Base-by-base conservation (phyloP, 2,329 filamentous ascomycete species). In the Trichophyton mentagrophytes region DNA sequence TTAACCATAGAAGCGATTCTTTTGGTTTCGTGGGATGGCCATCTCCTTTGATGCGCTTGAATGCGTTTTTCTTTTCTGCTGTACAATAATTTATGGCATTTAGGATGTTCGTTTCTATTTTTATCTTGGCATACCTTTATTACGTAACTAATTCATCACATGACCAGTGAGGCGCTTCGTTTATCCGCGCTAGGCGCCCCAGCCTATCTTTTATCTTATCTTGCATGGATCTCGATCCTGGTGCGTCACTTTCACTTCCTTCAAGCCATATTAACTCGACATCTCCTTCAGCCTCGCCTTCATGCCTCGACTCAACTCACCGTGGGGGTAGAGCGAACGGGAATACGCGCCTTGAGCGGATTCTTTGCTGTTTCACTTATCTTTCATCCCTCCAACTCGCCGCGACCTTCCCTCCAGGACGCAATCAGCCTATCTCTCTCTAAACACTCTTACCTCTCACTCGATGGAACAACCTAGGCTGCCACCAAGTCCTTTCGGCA, bases 1-100 rank as follows among this genome's bases (percentile, higher is more conserved):
- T 36, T 55, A n/a, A 33, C 51, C 51, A 55, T 55, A 55, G 51
- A 55, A 55, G 51, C 51, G 51, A 55, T 11, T 55, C 25, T 55
- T 15, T 51, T 51, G 46, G 46, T 51, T 51, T 30, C 46, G 13
- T 51, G 9, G 46, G 46, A 27, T 8, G 46, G 46, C 46, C 46
- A 51, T 51, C 22, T 51, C 22, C 46, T 27, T 25, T 51, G 15
- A n/a, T 1, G 6, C n/a, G 40, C 40, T 51, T 51, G 46, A 51
- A 51, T 51, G 46, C 46, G 8, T 55, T 20, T 22, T 33, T 2
- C 4, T 17, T 17, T n/a, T 15, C 7, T 13, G 7, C 27, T 55
- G 51, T 55, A 55, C 51, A 55, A 33, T 55, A 55, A 36, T 55
- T n/a, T 27, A 27, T 51, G 22, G 13, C 20, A 11, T 51, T 5